Percentiles rank a stretch among this genome's conserved stretches.
Conservation (phyloP, 1,284 basidiomycete genomes). For the Porphyrellus sp. region DNA sequence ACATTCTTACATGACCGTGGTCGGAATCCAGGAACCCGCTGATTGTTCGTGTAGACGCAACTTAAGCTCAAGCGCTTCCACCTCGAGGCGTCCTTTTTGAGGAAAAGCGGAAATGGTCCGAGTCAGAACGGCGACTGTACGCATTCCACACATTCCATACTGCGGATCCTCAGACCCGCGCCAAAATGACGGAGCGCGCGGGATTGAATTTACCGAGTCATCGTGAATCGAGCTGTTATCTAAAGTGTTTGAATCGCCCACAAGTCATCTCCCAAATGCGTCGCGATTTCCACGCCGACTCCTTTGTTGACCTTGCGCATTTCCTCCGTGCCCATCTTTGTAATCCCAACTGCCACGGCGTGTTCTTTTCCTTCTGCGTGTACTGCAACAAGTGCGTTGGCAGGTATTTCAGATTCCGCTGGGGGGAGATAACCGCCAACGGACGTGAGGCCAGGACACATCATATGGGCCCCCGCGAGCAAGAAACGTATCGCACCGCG, state of each 20-base stretch:
- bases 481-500: conserved; percentile 98
- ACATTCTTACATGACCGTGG: neutral
- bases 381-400: conserved; percentile 79
- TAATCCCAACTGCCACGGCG: conserved; percentile 84
- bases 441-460: conserved; percentile 95
- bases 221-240: conserved; percentile 14
- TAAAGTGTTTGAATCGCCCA: conserved; percentile 77
- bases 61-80: neutral
- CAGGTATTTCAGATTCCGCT: conserved; percentile 62
- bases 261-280: conserved; percentile 87
- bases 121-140: neutral
- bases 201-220: neutral
- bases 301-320: conserved; percentile 89
- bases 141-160: neutral
- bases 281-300: conserved; percentile 84
- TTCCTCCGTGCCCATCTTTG: conserved; percentile 83
- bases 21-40: conserved; percentile 7
- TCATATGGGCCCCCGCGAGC: conserved; percentile 91
- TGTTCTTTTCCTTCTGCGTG: conserved; percentile 96
- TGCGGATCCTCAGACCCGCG: neutral
- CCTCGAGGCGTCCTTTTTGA: neutral
- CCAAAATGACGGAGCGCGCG: neutral
- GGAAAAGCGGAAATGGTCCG: conserved; percentile 23
- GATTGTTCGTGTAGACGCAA: too few relatives aligned
- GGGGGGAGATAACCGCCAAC: conserved; percentile 87